Conservation (phyloP, 495 filamentous ascomycete species). For the Aspergillus kassunensis region DNA sequence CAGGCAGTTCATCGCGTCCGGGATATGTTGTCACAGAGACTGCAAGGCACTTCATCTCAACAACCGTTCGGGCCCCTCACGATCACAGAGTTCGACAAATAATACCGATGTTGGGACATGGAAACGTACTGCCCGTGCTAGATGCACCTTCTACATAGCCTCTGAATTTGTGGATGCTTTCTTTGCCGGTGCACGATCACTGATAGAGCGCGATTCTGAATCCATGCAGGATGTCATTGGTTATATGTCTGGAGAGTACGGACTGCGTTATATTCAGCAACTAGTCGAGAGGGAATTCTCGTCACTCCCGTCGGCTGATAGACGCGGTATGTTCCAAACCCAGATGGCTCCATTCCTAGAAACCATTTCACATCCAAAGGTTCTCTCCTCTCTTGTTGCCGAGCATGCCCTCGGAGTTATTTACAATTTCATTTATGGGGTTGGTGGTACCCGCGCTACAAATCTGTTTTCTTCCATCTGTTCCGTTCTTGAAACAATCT, state of each 20-base stretch:
- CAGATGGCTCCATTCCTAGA: constrained; percentile 1
- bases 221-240: constrained; percentile 5
- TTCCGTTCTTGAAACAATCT: background rate
- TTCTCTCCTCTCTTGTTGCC: background rate
- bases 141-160: background rate
- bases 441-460: background rate
- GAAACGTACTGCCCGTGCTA: background rate
- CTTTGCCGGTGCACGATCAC: background rate
- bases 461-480: background rate
- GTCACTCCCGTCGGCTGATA: background rate
- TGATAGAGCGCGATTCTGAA: background rate
- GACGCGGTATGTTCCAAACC: background rate
- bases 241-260: constrained; percentile 2
- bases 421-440: constrained; percentile 4
- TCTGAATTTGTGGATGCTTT: background rate
- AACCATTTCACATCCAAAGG: constrained; percentile 2
- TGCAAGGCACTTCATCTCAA: background rate
- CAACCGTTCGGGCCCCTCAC: too few relatives aligned
- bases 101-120: background rate
- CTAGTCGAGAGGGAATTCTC: background rate
- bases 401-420: constrained; percentile 4
- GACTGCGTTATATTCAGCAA: constrained; percentile 1
- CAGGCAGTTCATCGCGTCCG: background rate
- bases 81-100: background rate
- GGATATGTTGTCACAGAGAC: background rate